Percentiles rank a stretch among this genome's conserved stretches.
phyloP scores from a whole-genome alignment of 768 basidiomycete species.

The Postia placenta region DNA sequence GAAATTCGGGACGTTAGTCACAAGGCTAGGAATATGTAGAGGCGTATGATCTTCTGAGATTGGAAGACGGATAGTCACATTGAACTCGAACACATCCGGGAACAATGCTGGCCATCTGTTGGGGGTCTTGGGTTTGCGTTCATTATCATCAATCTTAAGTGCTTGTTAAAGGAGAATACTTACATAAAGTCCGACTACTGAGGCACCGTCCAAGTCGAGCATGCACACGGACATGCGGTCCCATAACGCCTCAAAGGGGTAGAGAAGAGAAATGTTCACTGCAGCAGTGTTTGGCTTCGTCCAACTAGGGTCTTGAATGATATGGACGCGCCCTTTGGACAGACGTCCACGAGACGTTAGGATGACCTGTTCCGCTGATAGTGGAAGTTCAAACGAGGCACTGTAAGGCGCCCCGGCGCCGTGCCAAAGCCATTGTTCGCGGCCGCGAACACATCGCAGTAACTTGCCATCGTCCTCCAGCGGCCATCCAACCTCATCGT shows the following conservation, averaged over 20 bases:
- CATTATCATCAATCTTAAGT: too few relatives aligned
- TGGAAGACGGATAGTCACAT: conserved; percentile 5
- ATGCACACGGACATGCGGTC: conserved; percentile 11
- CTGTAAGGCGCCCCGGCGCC: background rate
- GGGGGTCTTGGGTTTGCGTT: too few relatives aligned
- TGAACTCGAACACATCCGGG: background rate
- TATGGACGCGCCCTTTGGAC: conserved; percentile 9
- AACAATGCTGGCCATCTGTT: background rate
- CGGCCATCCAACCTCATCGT: conserved; percentile 2
- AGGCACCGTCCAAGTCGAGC: too few relatives aligned
- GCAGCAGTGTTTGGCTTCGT: conserved; percentile 2
- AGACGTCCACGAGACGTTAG: conserved; percentile 11
- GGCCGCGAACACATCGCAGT: conserved; percentile 9
- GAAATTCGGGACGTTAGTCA: conserved; percentile 12
- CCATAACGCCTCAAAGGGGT: background rate
- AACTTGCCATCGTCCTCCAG: conserved; percentile 12
- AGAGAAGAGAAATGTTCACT: conserved; percentile 11
- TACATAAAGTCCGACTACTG: too few relatives aligned
- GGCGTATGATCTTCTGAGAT: background rate
- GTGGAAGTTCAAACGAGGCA: conserved; percentile 11
- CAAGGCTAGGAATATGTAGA: conserved; percentile 4
- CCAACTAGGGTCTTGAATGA: conserved; percentile 6
- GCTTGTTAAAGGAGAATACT: too few relatives aligned
- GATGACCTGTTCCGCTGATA: conserved; percentile 11
- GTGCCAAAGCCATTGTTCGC: background rate